Percentiles rank a stretch among this genome's conserved stretches.
phyloP scores from a whole-genome alignment of 495 filamentous ascomycete genomes.

The Cenococcum geophilum region DNA sequence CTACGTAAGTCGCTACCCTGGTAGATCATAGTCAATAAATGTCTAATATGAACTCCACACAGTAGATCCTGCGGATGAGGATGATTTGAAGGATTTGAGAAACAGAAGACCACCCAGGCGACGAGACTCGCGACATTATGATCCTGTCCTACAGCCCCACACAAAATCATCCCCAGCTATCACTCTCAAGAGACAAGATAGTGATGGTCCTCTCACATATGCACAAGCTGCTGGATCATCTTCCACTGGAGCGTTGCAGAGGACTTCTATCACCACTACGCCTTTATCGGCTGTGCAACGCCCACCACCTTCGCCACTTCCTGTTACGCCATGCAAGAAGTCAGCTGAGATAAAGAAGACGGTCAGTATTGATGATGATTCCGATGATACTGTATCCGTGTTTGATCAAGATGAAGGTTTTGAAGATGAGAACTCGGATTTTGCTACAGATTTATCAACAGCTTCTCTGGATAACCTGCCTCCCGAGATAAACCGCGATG shows the following conservation, averaged over 20 bases:
- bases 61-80: not conserved
- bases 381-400: constrained; percentile 8
- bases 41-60: not conserved
- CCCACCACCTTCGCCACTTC: not conserved
- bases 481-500: constrained; percentile 14
- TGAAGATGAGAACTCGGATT: constrained; percentile 6
- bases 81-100: not conserved
- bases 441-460: constrained; percentile 10
- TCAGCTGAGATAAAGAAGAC: not conserved
- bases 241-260: not conserved
- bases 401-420: constrained; percentile 7
- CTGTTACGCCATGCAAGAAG: not conserved
- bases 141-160: not conserved
- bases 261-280: not conserved
- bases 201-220: constrained; percentile 1
- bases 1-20: not conserved
- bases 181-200: not conserved
- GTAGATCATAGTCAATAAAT: not conserved
- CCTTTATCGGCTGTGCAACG: not conserved
- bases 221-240: not conserved
- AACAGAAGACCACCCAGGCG: not conserved
- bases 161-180: not conserved
- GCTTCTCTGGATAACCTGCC: constrained; percentile 4
- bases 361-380: constrained; percentile 13
- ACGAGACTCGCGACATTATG: not conserved